phyloP scores from a whole-genome alignment of 441 rosid genomes.

The Euphorbia celastroides region DNA sequence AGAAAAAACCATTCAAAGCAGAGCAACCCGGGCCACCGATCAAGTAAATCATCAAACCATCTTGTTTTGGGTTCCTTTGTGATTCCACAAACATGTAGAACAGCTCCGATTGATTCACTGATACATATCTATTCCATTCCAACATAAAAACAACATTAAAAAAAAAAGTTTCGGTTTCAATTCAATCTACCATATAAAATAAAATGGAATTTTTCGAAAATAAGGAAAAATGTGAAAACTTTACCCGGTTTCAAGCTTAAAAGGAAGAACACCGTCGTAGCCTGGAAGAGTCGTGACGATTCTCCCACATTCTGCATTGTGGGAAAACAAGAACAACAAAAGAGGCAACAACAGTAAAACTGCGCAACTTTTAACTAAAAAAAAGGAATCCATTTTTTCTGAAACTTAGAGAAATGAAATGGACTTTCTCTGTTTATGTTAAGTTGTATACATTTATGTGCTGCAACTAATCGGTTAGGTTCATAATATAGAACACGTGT shows the following conservation, averaged over 20 bases:
- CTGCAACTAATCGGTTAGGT: neutral
- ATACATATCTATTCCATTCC: conserved; percentile 17
- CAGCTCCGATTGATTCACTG: conserved; percentile 28
- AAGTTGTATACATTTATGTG: neutral
- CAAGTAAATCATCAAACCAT: conserved; percentile 30
- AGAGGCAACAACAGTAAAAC: neutral
- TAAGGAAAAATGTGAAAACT: neutral
- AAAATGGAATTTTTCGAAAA: too few relatives aligned
- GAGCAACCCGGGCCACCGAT: conserved; percentile 39
- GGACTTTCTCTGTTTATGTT: neutral
- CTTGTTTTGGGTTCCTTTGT: conserved; percentile 22
- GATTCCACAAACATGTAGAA: conserved; percentile 38
- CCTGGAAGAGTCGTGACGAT: conserved; percentile 26
- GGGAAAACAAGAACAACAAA: neutral
- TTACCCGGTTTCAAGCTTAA: conserved; percentile 34
- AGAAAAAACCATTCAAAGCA: conserved; percentile 23
- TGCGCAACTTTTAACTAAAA: neutral
- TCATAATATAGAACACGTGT: neutral
- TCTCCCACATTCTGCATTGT: conserved; percentile 4
- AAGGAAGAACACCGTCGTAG: conserved; percentile 22
- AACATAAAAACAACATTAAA: too few relatives aligned
- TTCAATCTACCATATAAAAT: too few relatives aligned
- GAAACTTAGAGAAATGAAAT: too few relatives aligned
- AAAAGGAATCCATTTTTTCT: neutral
- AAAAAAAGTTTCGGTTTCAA: too few relatives aligned